These are phyloP conservation scores for Fraxinus greggii DNA, from an alignment of 305 asterid species.

Conservation along the genomic window DNA sequence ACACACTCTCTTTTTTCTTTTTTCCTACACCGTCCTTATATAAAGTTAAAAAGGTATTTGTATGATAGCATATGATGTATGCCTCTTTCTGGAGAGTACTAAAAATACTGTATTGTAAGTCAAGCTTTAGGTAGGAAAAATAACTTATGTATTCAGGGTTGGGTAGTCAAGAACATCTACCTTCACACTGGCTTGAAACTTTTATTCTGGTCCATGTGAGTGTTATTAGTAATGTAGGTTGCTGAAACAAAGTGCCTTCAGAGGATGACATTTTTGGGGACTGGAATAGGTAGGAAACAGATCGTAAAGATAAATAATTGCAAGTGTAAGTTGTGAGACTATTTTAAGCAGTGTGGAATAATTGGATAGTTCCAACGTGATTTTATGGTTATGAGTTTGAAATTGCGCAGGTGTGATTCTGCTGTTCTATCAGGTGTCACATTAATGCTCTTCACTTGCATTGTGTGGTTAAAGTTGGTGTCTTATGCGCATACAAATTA, in stretches of 20 bases:
- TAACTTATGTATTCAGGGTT: not conserved
- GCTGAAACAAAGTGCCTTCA: conserved; percentile 10
- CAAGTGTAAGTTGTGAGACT: not conserved
- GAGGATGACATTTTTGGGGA: conserved; percentile 7
- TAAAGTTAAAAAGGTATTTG: not conserved
- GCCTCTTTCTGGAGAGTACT: not conserved
- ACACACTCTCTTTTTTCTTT: not conserved
- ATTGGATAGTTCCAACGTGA: conserved; percentile 12
- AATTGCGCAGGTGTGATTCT: conserved; percentile 83
- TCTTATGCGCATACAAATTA: conserved; percentile 93
- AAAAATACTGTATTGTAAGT: not conserved
- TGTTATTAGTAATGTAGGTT: conserved; percentile 16
- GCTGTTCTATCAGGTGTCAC: conserved; percentile 85
- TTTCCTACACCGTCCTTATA: not conserved
- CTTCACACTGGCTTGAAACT: conserved; percentile 1
- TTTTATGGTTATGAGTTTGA: conserved; percentile 24
- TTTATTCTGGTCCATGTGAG: conserved; percentile 2
- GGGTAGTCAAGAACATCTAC: not conserved
- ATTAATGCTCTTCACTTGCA: conserved; percentile 76
- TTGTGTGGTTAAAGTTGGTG: conserved; percentile 91
- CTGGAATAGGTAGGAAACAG: not conserved
- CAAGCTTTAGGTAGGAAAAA: not conserved
- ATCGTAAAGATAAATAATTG: not conserved
- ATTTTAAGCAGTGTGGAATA: not conserved
- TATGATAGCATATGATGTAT: not conserved